Evolutionary conservation across 2,329 filamentous ascomycete species (phyloP), one percentile per base, ranked within the genome.

Genomic region (Rosellinia necatrix): DNA sequence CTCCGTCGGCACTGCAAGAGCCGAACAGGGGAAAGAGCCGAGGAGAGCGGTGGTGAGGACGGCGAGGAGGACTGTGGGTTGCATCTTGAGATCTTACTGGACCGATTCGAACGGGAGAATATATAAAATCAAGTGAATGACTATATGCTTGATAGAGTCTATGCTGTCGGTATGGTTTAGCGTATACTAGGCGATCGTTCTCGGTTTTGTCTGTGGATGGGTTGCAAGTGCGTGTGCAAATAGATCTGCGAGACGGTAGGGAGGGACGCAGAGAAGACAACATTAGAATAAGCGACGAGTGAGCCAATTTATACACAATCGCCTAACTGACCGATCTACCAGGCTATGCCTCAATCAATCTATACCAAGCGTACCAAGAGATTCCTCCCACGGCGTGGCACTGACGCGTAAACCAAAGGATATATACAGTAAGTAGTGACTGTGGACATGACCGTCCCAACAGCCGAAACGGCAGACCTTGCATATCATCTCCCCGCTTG

Each of bases 1-100:
- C 13, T 37, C 32, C 6, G 43, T 9, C 4, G 52, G 52, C 3
- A 52, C 57, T 5, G 38, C 38, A 10, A 50, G 22, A 24, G 52
- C 46, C 15, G 30, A 17, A n/a, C 12, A 13, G 3, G 41, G 42
- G 13, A 51, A 41, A 21, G 41, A 17, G 35, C 29, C 7, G 19
- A 58, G 21, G 15, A 50, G 8, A 10, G 25, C 17, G 19, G 46
- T 47, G 25, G 43, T 48, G n/a, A 52, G 34, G 35, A 46, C 7
- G 21, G 53, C 4, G 19, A 56, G 22, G 13, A 35, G 27, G 38
- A 43, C 12, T 17, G 37, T 49, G 13, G 37, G 6, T 25, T 55
- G 47, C 42, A 46, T 52, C 35, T 40, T 44, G 35, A 15, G 42
- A 29, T 22, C 3, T 42, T 17, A 9, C 13, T 8, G 6, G 35